Base-by-base conservation (phyloP, 768 basidiomycete genomes). In the Tricholoma flavovirens region DNA sequence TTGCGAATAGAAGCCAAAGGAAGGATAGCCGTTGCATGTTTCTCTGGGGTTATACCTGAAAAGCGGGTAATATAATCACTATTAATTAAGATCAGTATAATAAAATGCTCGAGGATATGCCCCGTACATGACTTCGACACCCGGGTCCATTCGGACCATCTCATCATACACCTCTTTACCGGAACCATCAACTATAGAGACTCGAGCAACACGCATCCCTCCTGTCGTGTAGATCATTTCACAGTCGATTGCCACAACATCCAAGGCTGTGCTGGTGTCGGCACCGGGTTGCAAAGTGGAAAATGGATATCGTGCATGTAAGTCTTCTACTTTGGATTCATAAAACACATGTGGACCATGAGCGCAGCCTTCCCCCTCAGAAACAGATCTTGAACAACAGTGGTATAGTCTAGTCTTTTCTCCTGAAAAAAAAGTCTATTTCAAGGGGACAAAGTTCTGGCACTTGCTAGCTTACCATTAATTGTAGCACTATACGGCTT, bases 221-320 rank as follows among this genome's bases (percentile, higher is more conserved):
- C 89, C 90, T 0, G 95, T 98, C 0, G 93, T 90, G 72, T 95
- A 93, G 8, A 98, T 78, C 90, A 98, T 93, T 71, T 99, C 97
- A 66, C 97, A 98, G 68, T 99, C 97, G 50, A 98, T 75, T 0
- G 92, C 92, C 5, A 86, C 90, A 4, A 98, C 81, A 55, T 94
- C 90, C 45, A 92, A 72, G 1, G 80, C 74, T 1, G 64, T 62
- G 17, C 59, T 64, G 14, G 60, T 45, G 10, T 63, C 30, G 42
- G 69, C 59, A 7, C 71, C 57, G 5, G 70, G 56, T 10, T 65
- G 65, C 49, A 75, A 66, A 52, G 64, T 69, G 45, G 92, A 83
- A 71, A 94, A 97, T 0, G 87, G 69, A 55, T 91, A 83, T 15
- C 93, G 83, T 5, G 78, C 67, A 68, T 96, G 93, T 5, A 96